phyloP scores from a whole-genome alignment of 1,139 yeast species.

The Yamadazyma sp. region DNA sequence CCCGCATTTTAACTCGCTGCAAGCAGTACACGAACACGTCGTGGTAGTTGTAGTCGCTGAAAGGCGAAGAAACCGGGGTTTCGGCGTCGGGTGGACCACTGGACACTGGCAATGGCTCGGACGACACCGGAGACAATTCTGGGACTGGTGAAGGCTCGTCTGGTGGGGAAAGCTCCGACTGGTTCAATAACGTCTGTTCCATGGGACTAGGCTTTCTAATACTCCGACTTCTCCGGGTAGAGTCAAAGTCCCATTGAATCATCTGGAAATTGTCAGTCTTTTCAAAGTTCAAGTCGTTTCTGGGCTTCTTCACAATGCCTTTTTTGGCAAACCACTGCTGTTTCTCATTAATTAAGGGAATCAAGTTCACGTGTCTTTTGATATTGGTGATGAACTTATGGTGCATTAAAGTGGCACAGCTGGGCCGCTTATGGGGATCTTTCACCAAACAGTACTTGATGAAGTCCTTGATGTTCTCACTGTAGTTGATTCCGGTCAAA shows the following conservation, averaged over 20 bases:
- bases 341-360: slow-evolving; percentile 14
- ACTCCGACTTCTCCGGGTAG: slow-evolving; percentile 10
- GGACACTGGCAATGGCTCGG: not conserved
- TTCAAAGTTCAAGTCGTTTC: slow-evolving; percentile 9
- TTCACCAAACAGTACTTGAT: slow-evolving; percentile 58
- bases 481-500: slow-evolving; percentile 43
- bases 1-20: slow-evolving; percentile 47
- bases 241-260: slow-evolving; percentile 24
- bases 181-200: slow-evolving; percentile 17
- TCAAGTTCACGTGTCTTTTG: slow-evolving; percentile 11
- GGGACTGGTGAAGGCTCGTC: no score
- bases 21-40: slow-evolving; percentile 22
- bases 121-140: not conserved
- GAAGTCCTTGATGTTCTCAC: slow-evolving; percentile 58
- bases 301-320: slow-evolving; percentile 10
- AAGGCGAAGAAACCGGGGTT: slow-evolving; percentile 4
- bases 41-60: slow-evolving; percentile 1
- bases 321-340: slow-evolving; percentile 24
- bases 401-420: slow-evolving; percentile 43
- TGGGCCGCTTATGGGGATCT: slow-evolving; percentile 55
- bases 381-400: slow-evolving; percentile 42
- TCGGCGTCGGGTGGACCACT: slow-evolving; percentile 3
- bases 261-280: slow-evolving; percentile 7
- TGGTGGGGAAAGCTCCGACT: no score
- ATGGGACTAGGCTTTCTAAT: slow-evolving; percentile 11